Base-by-base conservation (phyloP, 768 basidiomycete species). In the Ramaria sp. region DNA sequence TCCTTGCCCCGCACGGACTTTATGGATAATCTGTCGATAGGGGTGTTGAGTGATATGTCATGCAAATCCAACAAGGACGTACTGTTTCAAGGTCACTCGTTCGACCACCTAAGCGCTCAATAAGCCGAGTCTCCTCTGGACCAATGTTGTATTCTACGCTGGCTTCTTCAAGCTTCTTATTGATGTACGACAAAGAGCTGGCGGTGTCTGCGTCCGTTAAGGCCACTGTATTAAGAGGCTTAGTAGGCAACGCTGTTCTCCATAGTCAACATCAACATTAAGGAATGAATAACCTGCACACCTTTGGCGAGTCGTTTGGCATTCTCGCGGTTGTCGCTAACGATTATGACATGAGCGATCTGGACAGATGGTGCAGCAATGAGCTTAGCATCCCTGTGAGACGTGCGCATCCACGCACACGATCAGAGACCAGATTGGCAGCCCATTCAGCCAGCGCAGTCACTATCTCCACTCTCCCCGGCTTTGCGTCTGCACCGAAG, bases 301-400 rank as follows among this genome's bases (percentile, higher is more conserved):
- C 90, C 85, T 74, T 85, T 86, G 0, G 89, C 81, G 6, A 98
- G 70, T n/a, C 78, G 73, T 64, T 91, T 96, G 1, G 81, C 74
- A 55, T 94, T 86, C 61, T 92, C 91, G 25, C 87, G 79, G 60
- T 91, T 92, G 64, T 98, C 90, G 61, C 89, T 89, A 42, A 93
- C 71, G 32, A 98, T 81, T 47, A 99, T 73, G 44, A 96, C 91
- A 67, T 98, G 94, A 0, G 95, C 95, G 55, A 90, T 72, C 88
- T 92, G 57, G 22, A 51, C 41, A 25, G 41, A 8, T n/a, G 32
- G 32, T 34, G 8, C 8, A 34, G 13, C n/a, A 39, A 50, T 42
- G 22, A 52, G 30, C 47, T 22, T 20, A 54, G 42, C n/a, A 44
- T 32, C 18, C n/a, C 24, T 20, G 47, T 16, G 48, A 6, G 5